phyloP scores from a whole-genome alignment of 2,329 filamentous ascomycete genomes.

The Epichloe baconii region DNA sequence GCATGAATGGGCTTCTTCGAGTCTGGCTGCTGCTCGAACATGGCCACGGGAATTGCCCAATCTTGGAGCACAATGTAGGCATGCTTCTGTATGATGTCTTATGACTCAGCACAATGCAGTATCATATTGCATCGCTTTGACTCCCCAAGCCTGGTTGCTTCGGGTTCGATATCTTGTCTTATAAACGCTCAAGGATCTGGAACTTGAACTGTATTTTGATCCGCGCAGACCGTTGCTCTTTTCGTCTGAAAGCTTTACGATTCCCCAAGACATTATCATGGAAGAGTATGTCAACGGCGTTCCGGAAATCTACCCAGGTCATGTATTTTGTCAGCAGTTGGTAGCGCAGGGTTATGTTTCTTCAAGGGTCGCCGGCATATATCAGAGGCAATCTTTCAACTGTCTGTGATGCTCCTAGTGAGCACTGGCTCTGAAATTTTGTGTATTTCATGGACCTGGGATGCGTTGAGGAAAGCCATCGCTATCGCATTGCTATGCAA shows the following conservation, averaged over 20 bases:
- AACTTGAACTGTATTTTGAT: neutral
- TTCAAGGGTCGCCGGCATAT: neutral
- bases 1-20: no score
- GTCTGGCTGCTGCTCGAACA: neutral
- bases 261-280: neutral
- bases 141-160: neutral
- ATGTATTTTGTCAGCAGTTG: neutral
- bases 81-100: neutral
- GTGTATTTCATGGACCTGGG: conserved; percentile 20
- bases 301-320: neutral
- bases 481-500: conserved; percentile 9
- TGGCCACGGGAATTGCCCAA: neutral
- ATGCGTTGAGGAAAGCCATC: conserved; percentile 21
- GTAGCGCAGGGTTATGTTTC: neutral
- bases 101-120: neutral
- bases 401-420: neutral
- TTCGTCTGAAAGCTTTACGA: neutral
- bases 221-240: neutral
- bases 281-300: conserved; percentile 3
- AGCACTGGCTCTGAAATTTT: neutral
- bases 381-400: neutral
- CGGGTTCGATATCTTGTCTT: neutral
- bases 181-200: neutral
- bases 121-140: neutral
- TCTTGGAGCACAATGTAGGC: neutral